phyloP scores from a whole-genome alignment of 495 filamentous ascomycete species.

The Cryomyces minteri region DNA sequence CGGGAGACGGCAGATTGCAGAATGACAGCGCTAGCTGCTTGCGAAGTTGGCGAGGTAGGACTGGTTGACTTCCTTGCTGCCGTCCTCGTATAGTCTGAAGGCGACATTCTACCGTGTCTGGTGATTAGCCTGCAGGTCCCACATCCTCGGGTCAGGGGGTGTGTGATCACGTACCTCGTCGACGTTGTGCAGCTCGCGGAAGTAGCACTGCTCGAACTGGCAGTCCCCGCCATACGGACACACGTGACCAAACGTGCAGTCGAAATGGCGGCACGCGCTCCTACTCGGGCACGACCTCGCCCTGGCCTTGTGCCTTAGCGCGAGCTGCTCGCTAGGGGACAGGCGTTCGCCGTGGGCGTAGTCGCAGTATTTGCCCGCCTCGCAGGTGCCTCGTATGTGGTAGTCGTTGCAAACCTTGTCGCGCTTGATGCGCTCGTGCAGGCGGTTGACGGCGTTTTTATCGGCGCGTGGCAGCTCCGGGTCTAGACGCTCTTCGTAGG shows the following conservation, averaged over 20 bases:
- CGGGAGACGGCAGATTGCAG: too few relatives aligned
- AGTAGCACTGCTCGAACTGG: too few relatives aligned
- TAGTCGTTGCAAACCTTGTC: constrained; percentile 20
- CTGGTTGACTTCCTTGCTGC: too few relatives aligned
- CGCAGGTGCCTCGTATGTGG: constrained; percentile 18
- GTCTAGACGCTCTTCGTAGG: constrained; percentile 16
- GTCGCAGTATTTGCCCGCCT: constrained; percentile 11
- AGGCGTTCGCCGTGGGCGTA: constrained; percentile 18
- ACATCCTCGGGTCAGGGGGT: too few relatives aligned
- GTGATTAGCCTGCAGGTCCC: too few relatives aligned
- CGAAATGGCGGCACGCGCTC: constrained; percentile 10
- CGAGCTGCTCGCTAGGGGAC: constrained; percentile 10
- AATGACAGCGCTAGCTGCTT: too few relatives aligned
- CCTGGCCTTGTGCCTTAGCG: constrained; percentile 15
- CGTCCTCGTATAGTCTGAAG: too few relatives aligned
- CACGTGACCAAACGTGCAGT: constrained; percentile 14
- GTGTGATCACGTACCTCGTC: too few relatives aligned
- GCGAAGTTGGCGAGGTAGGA: too few relatives aligned
- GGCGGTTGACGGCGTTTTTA: constrained; percentile 5
- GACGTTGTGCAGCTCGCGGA: too few relatives aligned
- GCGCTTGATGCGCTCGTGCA: constrained; percentile 9
- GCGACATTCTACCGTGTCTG: too few relatives aligned
- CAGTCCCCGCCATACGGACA: not conserved
- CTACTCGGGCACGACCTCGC: constrained; percentile 6
- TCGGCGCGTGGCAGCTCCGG: constrained; percentile 10